These are phyloP conservation scores for Carex myosuroides DNA, from an alignment of 176 grass and related monocot species.

Conservation along the genomic window DNA sequence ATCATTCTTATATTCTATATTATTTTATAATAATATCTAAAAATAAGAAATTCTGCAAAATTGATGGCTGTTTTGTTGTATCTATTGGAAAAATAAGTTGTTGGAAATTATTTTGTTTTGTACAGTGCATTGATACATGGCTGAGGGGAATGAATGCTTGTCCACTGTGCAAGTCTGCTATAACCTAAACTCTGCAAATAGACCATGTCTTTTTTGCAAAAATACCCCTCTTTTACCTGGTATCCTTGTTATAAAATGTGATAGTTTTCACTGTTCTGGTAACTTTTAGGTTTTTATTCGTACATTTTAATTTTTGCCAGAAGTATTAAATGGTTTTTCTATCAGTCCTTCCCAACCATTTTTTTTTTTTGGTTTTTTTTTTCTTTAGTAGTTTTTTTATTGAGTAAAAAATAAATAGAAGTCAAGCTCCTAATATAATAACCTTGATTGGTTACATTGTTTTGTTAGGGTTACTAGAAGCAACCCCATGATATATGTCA, in stretches of 20 bases:
- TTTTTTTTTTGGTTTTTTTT: background rate
- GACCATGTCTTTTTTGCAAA: background rate
- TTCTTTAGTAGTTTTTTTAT: too few species aligned
- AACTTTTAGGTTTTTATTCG: background rate
- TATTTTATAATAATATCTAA: too few species aligned
- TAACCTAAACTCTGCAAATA: slow-evolving; percentile 24
- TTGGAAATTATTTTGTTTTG: too few species aligned
- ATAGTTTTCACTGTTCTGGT: background rate
- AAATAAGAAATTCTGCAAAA: background rate
- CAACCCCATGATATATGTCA: too few species aligned
- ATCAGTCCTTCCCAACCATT: background rate
- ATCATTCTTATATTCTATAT: too few species aligned
- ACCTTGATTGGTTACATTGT: too few species aligned
- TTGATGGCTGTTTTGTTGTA: too few species aligned
- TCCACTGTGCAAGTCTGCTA: slow-evolving; percentile 61
- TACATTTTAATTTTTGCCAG: background rate
- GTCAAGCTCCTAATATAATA: too few species aligned
- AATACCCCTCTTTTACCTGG: background rate
- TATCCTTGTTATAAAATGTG: background rate
- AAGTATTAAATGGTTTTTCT: background rate
- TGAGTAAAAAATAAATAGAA: too few species aligned
- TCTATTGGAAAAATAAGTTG: too few species aligned
- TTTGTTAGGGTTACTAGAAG: too few species aligned
- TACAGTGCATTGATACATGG: slow-evolving; percentile 25
- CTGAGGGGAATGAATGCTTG: slow-evolving; percentile 56